Conservation (phyloP, 768 basidiomycete species). For the Tulasnella calospora region DNA sequence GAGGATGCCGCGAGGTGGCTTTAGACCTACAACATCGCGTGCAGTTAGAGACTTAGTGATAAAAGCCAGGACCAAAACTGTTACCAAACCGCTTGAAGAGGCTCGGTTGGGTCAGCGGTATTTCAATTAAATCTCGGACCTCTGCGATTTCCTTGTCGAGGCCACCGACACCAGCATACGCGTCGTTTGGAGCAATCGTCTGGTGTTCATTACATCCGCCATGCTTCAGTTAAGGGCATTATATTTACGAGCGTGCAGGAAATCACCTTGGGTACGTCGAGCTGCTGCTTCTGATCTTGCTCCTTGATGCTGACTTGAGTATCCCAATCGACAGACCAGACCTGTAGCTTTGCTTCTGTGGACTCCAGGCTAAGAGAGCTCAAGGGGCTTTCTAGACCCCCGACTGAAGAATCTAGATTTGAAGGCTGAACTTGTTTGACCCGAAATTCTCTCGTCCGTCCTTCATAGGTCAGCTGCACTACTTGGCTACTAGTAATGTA, state of each 20-base stretch:
- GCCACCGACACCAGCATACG: slow-evolving; percentile 81
- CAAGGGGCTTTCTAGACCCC: slow-evolving; percentile 37
- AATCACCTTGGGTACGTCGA: slow-evolving; percentile 35
- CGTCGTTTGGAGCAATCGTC: background rate
- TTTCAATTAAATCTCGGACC: slow-evolving; percentile 79
- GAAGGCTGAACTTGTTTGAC: slow-evolving; percentile 39
- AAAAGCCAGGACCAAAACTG: slow-evolving; percentile 30
- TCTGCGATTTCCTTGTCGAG: slow-evolving; percentile 79
- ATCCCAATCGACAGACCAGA: slow-evolving; percentile 71
- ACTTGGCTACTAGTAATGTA: slow-evolving; percentile 59
- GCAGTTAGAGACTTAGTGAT: slow-evolving; percentile 7
- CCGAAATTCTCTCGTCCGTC: slow-evolving; percentile 51
- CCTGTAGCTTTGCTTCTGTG: slow-evolving; percentile 39
- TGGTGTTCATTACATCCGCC: slow-evolving; percentile 37
- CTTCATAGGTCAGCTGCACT: slow-evolving; percentile 62
- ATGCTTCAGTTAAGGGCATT: slow-evolving; percentile 37
- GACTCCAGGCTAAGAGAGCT: slow-evolving; percentile 45
- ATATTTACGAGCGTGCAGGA: slow-evolving; percentile 39
- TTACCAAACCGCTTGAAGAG: slow-evolving; percentile 71
- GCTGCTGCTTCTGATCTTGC: slow-evolving; percentile 36
- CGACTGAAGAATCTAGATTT: background rate
- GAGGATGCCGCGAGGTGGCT: slow-evolving; percentile 91
- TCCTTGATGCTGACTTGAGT: slow-evolving; percentile 41
- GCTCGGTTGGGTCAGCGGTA: slow-evolving; percentile 77
- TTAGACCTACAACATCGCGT: slow-evolving; percentile 53